Evolutionary conservation across 768 basidiomycete genomes (phyloP), one percentile per base, ranked within the genome.

Genomic region (Gymnopilus junonius): DNA sequence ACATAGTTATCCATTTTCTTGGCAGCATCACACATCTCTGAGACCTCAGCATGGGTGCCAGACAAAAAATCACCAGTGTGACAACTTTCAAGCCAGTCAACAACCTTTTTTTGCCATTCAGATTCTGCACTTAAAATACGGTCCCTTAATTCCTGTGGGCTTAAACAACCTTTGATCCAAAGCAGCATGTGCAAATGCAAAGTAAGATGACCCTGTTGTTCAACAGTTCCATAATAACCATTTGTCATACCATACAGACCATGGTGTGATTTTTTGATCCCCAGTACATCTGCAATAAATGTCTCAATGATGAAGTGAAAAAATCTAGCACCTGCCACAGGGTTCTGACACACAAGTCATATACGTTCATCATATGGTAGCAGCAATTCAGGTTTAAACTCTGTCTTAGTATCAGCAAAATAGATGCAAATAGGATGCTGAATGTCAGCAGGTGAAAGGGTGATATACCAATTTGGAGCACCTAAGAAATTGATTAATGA

Each of bases 111-210:
- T 32, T 71, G 59, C 14, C 62, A 77, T 11, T 62, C 62, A 11
- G 65, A 65, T 39, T 71, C 63, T 8, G 31, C 3, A 54, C 67
- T 50, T 29, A 75, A 20, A 3, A 80, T 42, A 14, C 56, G 40
- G 2, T 75, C 67, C 21, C 75, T 37, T 4, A 80, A 73, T 59
- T 78, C 71, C 57, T 77, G 71, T 2, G 78, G 78, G 1, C 67
- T 68, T 11, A 73, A 25, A 2, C 58, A 45, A 2, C 58, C 42
- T 21, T 31, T 17, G 3, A 65, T 57, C 21, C 62, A 58, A 0
- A 58, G 6, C 1, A 78, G 46, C 27, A 69, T 25, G 55, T 77
- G 78, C 1, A 77, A 46, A 67, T 79, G 77, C n/a, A 79, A 50
- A 1, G 75, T 74, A 1, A 70, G 48, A 1, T 71, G 46, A 1